Base-by-base conservation (phyloP, 768 basidiomycete species). In the Tulasnella sp. region DNA sequence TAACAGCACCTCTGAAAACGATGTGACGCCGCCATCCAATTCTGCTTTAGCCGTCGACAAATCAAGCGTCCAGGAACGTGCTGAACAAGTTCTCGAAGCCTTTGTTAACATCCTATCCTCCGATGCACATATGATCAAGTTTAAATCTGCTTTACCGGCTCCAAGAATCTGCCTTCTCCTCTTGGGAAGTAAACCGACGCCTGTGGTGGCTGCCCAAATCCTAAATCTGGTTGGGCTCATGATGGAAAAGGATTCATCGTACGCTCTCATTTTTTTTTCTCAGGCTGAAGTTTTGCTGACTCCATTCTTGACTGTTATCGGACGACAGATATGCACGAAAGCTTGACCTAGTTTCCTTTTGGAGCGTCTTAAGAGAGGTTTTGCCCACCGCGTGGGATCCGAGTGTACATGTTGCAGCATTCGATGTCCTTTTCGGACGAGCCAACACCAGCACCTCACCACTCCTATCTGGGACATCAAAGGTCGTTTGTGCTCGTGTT, bases 331-430 rank as follows among this genome's bases (percentile, higher is more conserved):
- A 96, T 85, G 88, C 85, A 70, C 87, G 91, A 77, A 95, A 93
- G 81, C 95, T 97, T 80, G 95, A 96, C 82, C 85, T 92, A 0
- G 90, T 93, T 48, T 91, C 91, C 74, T 96, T 96, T 11, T 97
- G 95, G 92, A 90, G 87, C 70, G 86, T 92, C 2, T 82, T 97
- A 46, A 91, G 90, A 82, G 87, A 87, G 4, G 88, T 91, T 37
- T 81, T 96, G 26, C 92, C 94, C 0, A 77, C 82, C 9, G 84
- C 84, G 0, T 97, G 96, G 96, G 87, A 91, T 80, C 82, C 84
- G 10, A 86, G 83, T 23, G 90, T 96, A 18, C 91, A 94, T 78
- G 86, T 86, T 35, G 89, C 89, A 29, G 89, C 91, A 15, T 90
- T 95, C 79, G 89, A 91, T 79, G 83, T 95, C 2, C 84, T 96